Evolutionary conservation across 2,329 filamentous ascomycete species (phyloP).

Genomic region (Talaromyces sp.): DNA sequence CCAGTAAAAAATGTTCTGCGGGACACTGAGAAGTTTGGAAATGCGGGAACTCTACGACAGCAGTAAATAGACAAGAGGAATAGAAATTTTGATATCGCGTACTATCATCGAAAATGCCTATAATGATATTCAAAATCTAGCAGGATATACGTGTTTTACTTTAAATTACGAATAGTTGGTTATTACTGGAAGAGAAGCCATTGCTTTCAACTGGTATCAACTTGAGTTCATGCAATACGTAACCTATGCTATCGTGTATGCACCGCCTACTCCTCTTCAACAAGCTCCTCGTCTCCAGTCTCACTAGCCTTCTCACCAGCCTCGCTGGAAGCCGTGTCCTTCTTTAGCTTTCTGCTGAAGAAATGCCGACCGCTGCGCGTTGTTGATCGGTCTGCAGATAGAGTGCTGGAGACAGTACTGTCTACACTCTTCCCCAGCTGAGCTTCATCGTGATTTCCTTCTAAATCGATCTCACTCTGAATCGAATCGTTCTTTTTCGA

Average conservation of each 20-base stretch:
- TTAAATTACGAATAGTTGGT: background rate
- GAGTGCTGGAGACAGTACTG: slow-evolving; percentile 34
- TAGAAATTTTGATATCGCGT: background rate
- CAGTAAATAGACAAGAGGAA: background rate
- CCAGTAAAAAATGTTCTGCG: background rate
- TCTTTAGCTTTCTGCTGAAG: slow-evolving; percentile 45
- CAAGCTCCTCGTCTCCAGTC: slow-evolving; percentile 35
- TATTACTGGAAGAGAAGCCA: background rate
- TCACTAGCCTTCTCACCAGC: slow-evolving; percentile 41
- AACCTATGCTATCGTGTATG: background rate
- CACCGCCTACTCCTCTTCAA: slow-evolving; percentile 25
- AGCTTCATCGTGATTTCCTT: slow-evolving; percentile 29
- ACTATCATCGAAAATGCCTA: background rate
- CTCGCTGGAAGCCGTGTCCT: slow-evolving; percentile 38
- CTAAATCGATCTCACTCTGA: slow-evolving; percentile 42
- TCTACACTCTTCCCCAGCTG: slow-evolving; percentile 41
- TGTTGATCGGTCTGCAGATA: slow-evolving; percentile 39
- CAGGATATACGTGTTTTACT: background rate
- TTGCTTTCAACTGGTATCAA: background rate
- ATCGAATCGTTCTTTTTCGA: slow-evolving; percentile 41
- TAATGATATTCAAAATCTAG: background rate
- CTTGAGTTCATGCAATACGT: background rate
- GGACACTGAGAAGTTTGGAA: background rate
- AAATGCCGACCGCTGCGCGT: slow-evolving; percentile 40
- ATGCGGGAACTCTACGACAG: background rate